Conservation (phyloP, 306 rosid species). For the Potentilla sterilis region DNA sequence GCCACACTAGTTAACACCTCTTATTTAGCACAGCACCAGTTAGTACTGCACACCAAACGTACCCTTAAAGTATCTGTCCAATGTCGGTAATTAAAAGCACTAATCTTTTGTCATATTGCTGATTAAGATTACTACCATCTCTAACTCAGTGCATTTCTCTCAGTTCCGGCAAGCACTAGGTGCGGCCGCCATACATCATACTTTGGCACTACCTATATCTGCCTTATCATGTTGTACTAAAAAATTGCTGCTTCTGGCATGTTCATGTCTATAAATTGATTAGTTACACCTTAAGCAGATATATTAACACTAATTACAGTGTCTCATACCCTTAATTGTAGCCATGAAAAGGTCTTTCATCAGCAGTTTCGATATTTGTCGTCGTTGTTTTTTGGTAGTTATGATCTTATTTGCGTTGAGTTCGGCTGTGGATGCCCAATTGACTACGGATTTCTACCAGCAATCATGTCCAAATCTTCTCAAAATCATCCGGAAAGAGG, state of each 20-base stretch:
- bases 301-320: not conserved
- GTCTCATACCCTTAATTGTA: not conserved
- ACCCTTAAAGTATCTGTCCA: not conserved
- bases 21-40: no score
- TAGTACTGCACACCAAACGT: no score
- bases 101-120: constrained; percentile 10
- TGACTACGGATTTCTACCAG: constrained; percentile 59
- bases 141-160: constrained; percentile 10
- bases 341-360: constrained; percentile 7
- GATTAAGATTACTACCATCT: constrained; percentile 5
- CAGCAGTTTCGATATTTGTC: not conserved
- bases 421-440: constrained; percentile 47
- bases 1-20: no score
- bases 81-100: not conserved
- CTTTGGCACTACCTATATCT: not conserved
- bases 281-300: not conserved
- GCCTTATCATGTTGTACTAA: not conserved
- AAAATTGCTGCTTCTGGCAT: not conserved
- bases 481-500: constrained; percentile 55
- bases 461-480: constrained; percentile 59
- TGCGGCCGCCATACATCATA: constrained; percentile 25
- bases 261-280: constrained; percentile 6
- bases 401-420: constrained; percentile 36
- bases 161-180: constrained; percentile 4
- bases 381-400: constrained; percentile 19